Evolutionary conservation across 2,329 filamentous ascomycete species (phyloP).

Genomic region (Blastomyces parvus): DNA sequence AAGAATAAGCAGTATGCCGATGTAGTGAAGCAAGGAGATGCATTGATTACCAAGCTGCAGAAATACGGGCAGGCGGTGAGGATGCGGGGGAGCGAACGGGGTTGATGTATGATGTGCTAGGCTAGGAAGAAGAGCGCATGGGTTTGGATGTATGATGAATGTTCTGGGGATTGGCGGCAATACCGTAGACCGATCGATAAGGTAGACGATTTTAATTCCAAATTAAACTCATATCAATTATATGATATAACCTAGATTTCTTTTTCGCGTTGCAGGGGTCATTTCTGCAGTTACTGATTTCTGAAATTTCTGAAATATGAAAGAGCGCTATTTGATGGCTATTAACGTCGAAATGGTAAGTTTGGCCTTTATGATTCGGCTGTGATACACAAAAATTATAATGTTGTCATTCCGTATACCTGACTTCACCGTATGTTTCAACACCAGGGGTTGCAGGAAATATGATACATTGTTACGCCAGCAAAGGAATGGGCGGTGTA

Average conservation of each 20-base stretch:
- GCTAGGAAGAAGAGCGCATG: too few relatives aligned
- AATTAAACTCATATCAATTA: background rate
- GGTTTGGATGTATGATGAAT: background rate
- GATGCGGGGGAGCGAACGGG: slow-evolving; percentile 86
- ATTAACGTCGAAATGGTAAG: background rate
- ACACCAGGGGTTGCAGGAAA: too few relatives aligned
- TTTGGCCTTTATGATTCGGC: background rate
- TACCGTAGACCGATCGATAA: background rate
- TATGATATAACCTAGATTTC: background rate
- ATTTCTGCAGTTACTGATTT: background rate
- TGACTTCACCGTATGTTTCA: too few relatives aligned
- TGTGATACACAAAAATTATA: too few relatives aligned
- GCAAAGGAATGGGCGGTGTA: too few relatives aligned
- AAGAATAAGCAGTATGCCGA: slow-evolving; percentile 99
- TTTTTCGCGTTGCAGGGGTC: background rate
- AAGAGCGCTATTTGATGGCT: background rate
- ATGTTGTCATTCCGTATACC: too few relatives aligned
- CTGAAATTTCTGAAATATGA: background rate
- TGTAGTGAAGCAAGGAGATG: slow-evolving; percentile 93
- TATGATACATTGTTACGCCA: too few relatives aligned
- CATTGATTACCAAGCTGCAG: slow-evolving; percentile 96
- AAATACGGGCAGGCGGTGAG: slow-evolving; percentile 97
- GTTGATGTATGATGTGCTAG: slow-evolving; percentile 44
- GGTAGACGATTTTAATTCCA: background rate
- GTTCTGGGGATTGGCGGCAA: background rate